Base-by-base conservation (phyloP, 306 rosid genomes). In the Prunus kanzakura region DNA sequence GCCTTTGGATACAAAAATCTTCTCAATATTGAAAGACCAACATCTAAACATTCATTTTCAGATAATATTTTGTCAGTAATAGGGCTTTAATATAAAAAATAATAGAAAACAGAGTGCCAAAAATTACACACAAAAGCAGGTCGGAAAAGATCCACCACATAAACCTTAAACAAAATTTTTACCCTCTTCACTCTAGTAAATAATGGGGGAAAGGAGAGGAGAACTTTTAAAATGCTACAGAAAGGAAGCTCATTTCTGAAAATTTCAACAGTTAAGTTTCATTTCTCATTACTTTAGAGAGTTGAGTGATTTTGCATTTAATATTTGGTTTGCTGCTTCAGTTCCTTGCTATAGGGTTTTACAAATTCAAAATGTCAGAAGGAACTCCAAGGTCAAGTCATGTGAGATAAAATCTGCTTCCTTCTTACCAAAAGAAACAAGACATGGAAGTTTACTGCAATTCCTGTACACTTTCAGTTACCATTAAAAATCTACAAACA, bases 21-120 rank as follows among this genome's bases (percentile, higher is more conserved):
- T 88, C 96, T 88, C 77, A 95, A 73, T 81, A 95, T 67, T 43
- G 97, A 89, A 63, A 92, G 97, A 50, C 99, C 99, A 69, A 91
- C 93, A 88, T 89, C 97, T 95, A 87, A 83, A 88, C 52, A 62
- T 64, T 47, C 71, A 89, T 47, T 73, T 78, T 60, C 46, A 69
- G 74, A 11, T 75, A 86, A 74, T 38, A 82, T 50, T 63, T 25
- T 27, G 50, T 82, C 35, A 43, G 56, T 43, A 73, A 43, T 56
- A 38, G 35, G 47, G 38, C 51, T 14, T 56, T 3, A 23, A 61
- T 6, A 11, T 0, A 0, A 25, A 23, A 43, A 45, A 58, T 15
- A 19, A 35, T 2, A 35, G 25, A 20, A 22, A 15, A 4, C 19
- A 22, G 29, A 16, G 4, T 15, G 57, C 55, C 56, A 41, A 20